phyloP scores from a whole-genome alignment of 2,329 filamentous ascomycete species.

The Pseudofabraea citricarpa region DNA sequence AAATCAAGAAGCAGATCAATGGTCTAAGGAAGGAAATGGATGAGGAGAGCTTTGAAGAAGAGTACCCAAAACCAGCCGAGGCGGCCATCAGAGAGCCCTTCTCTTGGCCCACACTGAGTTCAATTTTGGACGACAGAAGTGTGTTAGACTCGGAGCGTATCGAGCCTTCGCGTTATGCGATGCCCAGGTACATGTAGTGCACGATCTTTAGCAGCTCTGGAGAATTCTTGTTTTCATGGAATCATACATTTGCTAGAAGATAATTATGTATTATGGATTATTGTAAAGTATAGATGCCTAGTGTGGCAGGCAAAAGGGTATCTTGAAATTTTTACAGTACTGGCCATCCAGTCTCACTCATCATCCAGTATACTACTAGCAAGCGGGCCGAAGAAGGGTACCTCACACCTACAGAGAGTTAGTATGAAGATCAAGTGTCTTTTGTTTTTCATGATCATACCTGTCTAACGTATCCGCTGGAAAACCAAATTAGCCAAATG shows the following conservation, averaged over 20 bases:
- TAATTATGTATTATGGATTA: constrained; percentile 18
- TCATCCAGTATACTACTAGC: constrained; percentile 90
- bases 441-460: not conserved
- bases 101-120: constrained; percentile 1
- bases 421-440: not conserved
- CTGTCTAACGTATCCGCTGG: constrained; percentile 53
- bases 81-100: constrained; percentile 13
- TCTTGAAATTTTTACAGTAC: constrained; percentile 12
- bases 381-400: constrained; percentile 79
- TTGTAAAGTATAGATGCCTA: constrained; percentile 7
- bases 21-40: constrained; percentile 57
- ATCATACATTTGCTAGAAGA: not conserved
- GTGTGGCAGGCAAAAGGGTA: constrained; percentile 16
- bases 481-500: constrained; percentile 14
- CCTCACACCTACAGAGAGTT: constrained; percentile 43
- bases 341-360: constrained; percentile 41
- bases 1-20: constrained; percentile 59
- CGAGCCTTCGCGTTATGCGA: not conserved
- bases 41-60: constrained; percentile 20
- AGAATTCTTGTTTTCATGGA: not conserved
- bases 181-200: constrained; percentile 12
- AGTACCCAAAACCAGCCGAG: constrained; percentile 2
- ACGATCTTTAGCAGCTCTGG: not conserved
- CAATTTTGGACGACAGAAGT: not conserved
- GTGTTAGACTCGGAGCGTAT: not conserved